These are phyloP conservation scores for Piper longum DNA, from an alignment of 164 flowering plant species.

Conservation along the genomic window DNA sequence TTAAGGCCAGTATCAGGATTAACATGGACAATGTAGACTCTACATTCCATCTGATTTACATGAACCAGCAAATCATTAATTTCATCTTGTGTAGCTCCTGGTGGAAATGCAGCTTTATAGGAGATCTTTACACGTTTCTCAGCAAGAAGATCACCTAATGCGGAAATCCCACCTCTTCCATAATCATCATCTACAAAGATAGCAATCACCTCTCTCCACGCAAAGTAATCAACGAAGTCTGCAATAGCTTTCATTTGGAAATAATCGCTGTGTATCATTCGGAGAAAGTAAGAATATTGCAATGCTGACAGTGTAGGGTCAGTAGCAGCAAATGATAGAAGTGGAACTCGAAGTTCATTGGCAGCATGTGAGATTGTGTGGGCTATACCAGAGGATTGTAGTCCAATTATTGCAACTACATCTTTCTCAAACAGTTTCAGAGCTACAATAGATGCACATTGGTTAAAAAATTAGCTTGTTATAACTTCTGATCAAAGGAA, in stretches of 20 bases:
- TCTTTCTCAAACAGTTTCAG: slow-evolving; percentile 63
- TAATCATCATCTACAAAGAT: slow-evolving; percentile 80
- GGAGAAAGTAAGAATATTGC: slow-evolving; percentile 66
- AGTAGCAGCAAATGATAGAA: slow-evolving; percentile 73
- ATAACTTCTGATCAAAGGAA: no score
- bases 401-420: slow-evolving; percentile 67
- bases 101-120: slow-evolving; percentile 56
- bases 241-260: slow-evolving; percentile 80
- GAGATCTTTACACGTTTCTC: slow-evolving; percentile 60
- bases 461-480: not conserved
- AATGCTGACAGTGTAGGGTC: slow-evolving; percentile 76
- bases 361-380: slow-evolving; percentile 66
- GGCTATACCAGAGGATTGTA: slow-evolving; percentile 80
- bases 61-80: slow-evolving; percentile 36
- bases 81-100: slow-evolving; percentile 27
- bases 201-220: slow-evolving; percentile 80
- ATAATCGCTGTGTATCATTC: slow-evolving; percentile 63
- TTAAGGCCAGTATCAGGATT: slow-evolving; percentile 63
- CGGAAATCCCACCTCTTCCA: slow-evolving; percentile 69
- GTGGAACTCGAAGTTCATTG: slow-evolving; percentile 72
- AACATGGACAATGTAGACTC: slow-evolving; percentile 69
- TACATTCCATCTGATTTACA: slow-evolving; percentile 72
- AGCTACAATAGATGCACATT: slow-evolving; percentile 27
- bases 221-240: slow-evolving; percentile 41
- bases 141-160: slow-evolving; percentile 63